A percentile compares a stretch with the other conserved stretches of the same genome.
These are phyloP conservation scores for Pezicula neosporulosa DNA, from an alignment of 2,329 filamentous ascomycete genomes.

Conservation along the genomic window DNA sequence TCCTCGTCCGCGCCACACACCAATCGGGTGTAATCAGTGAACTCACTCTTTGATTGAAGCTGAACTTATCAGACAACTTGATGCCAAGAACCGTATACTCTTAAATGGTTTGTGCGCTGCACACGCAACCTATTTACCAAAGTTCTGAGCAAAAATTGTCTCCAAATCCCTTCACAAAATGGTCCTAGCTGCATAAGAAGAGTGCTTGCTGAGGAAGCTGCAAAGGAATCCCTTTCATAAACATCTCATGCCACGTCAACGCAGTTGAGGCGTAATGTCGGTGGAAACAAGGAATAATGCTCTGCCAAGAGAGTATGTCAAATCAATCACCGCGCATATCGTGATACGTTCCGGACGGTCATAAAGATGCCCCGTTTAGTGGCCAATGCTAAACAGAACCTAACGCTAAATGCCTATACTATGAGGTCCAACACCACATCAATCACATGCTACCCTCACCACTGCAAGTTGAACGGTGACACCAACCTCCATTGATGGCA, in stretches of 20 bases:
- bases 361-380: conserved; percentile 34
- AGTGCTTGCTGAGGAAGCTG: conserved; percentile 16
- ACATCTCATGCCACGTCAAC: conserved; percentile 51
- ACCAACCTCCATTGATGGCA: neutral
- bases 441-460: neutral
- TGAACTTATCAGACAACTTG: conserved; percentile 50
- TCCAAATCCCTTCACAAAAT: neutral
- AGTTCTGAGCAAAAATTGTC: conserved; percentile 34
- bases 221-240: conserved; percentile 37
- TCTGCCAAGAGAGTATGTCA: conserved; percentile 47
- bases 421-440: conserved; percentile 15
- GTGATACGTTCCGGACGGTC: conserved; percentile 41
- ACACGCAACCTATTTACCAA: conserved; percentile 46
- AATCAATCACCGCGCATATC: conserved; percentile 52
- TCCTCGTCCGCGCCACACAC: conserved; percentile 60
- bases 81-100: conserved; percentile 52
- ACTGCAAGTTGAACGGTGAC: conserved; percentile 1
- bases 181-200: neutral
- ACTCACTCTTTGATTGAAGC: conserved; percentile 56
- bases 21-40: conserved; percentile 66
- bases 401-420: conserved; percentile 44
- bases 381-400: conserved; percentile 14
- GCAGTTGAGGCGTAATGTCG: conserved; percentile 46
- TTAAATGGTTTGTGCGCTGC: conserved; percentile 53
- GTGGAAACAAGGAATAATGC: conserved; percentile 56